Evolutionary conservation across 164 flowering plant genomes (phyloP).

Genomic region (Euptelea pleiosperma): DNA sequence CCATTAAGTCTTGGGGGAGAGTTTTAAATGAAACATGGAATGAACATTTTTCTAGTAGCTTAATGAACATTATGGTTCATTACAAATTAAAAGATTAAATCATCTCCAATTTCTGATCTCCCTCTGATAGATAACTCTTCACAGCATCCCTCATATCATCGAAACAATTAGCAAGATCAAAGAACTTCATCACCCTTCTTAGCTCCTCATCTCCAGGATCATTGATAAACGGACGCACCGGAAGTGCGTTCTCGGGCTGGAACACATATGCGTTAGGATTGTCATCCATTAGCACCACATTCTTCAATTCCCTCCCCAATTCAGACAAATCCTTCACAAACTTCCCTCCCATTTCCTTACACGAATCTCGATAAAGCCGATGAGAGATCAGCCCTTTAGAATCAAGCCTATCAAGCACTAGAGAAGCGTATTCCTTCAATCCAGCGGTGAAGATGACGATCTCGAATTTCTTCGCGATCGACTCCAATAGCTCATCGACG

Average conservation of each 20-base stretch:
- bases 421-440: slow-evolving; percentile 68
- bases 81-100: neutral
- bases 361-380: slow-evolving; percentile 73
- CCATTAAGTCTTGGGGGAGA: neutral
- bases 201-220: slow-evolving; percentile 65
- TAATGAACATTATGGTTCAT: slow-evolving; percentile 1
- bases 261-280: slow-evolving; percentile 59
- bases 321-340: slow-evolving; percentile 73
- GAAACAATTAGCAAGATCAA: slow-evolving; percentile 34
- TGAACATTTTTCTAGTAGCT: neutral
- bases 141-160: slow-evolving; percentile 75
- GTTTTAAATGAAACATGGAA: neutral
- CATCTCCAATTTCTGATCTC: neutral
- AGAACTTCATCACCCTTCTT: slow-evolving; percentile 38
- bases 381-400: slow-evolving; percentile 45
- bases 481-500: slow-evolving; percentile 54
- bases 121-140: slow-evolving; percentile 24
- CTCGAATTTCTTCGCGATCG: slow-evolving; percentile 46
- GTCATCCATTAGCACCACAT: slow-evolving; percentile 75
- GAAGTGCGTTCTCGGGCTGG: slow-evolving; percentile 76
- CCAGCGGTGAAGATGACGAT: slow-evolving; percentile 86
- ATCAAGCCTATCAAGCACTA: slow-evolving; percentile 65
- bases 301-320: slow-evolving; percentile 65
- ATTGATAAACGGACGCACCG: slow-evolving; percentile 51
- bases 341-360: slow-evolving; percentile 56